Evolutionary conservation across 2,329 filamentous ascomycete species (phyloP), one percentile per base, ranked within the genome.

Genomic region (Phaeomoniella chlamydospora): DNA sequence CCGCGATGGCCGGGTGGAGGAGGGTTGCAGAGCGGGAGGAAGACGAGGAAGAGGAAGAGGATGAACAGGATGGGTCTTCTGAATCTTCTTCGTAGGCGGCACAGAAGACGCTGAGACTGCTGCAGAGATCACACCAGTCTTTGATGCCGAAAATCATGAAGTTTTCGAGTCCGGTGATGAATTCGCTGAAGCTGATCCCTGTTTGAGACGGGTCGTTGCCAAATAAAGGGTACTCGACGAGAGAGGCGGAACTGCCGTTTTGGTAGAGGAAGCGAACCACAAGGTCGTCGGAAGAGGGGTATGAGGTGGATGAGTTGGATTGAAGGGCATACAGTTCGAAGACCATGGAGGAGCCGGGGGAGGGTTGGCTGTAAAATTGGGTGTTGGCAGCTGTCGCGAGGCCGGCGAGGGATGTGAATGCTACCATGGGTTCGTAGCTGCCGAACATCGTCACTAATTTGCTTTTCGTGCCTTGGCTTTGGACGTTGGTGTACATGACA

Each of bases 181-280:
- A 76, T 3, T 71, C 67, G 0, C 40, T 43, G 55, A 67, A 74
- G 1, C 51, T 48, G 43, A 74, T 64, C 4, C 62, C 58, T 2
- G 54, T 59, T 16, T 57, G 51, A 40, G 57, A 61, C 2, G 62
- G 64, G 1, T 60, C 60, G 37, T 58, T 52, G 31, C 59, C 58
- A 46, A 75, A 74, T 9, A 75, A 51, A 2, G 68, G 60, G 41
- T 68, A 72, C 1, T 58, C 42, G 12, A 53, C 48, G 18, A 60
- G 56, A 1, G 46, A 44, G 18, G 49, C 48, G 15, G 57, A 53
- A 0, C 70, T 71, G 34, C 68, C 69, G 44, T 77, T 76, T 44
- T 67, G 68, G 52, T 70, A 66, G 38, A 64, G 56, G 48, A 76
- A 72, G 14, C 68, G 62, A 18, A 76, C 64, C 50, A 55, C 70